Evolutionary conservation across 495 filamentous ascomycete species (phyloP), one percentile per base, ranked within the genome.

Genomic region (Xylona heveae): DNA sequence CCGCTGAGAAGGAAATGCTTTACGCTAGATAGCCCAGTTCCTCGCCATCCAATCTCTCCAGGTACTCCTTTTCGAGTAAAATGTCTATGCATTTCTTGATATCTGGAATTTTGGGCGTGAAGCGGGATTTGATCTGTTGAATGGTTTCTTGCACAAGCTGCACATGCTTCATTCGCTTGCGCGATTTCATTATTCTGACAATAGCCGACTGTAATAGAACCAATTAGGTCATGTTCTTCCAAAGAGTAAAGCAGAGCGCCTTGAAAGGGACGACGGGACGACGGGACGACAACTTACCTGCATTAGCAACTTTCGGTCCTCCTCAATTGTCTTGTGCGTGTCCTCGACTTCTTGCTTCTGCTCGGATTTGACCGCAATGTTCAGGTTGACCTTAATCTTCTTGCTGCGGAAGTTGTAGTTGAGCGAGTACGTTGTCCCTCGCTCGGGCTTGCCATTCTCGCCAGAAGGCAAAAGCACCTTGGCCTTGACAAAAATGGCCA

Each of bases 11-110:
- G n/a, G n/a, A 37, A 38, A 28, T 15, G 16, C 24, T 28, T 55
- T 57, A 88, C 39, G 81, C 78, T 43, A 92, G 71, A 48, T 90
- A 92, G 34, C 88, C 80, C 31, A 97, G 66, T 39, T 94, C 84
- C 41, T 95, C 85, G 23, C 81, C 81, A 20, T 93, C 85, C 37
- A 93, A 52, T 19, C 88, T 75, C 60, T 99, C 90, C 30, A 99
- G 67, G 49, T 99, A 99, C 52, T 97, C 88, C 60, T 99, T 99
- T 62, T 99, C 88, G 38, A 99, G 77, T 24, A 99, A 62, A 42
- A 92, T 91, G 53, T 99, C 88, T 46, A 99, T 94, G 52, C 85
- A 93, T 60, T 92, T 95, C 59, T 99, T 99, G 66, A 99, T 95
- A 42, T 99, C 88, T 4, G 66, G 61, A 14, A 95, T 62, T 52